Evolutionary conservation across 2,329 filamentous ascomycete species (phyloP).

Genomic region (Cercospora sesami): DNA sequence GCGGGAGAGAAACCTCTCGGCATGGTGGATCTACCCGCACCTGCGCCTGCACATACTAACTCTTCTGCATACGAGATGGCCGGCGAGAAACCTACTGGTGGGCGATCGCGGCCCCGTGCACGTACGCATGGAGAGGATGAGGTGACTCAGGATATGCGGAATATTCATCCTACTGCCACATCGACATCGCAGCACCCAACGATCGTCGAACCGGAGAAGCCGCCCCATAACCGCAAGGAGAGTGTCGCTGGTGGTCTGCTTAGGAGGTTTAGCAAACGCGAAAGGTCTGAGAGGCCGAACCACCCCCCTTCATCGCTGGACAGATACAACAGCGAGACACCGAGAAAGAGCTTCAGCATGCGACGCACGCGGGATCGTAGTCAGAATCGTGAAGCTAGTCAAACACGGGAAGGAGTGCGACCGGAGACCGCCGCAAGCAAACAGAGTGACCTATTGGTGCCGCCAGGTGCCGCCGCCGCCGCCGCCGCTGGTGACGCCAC

Average conservation of each 20-base stretch:
- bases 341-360: slow-evolving; percentile 88
- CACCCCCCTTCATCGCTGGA: slow-evolving; percentile 74
- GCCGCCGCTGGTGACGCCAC: slow-evolving; percentile 52
- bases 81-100: slow-evolving; percentile 82
- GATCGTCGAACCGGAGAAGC: slow-evolving; percentile 43
- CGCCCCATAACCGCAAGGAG: slow-evolving; percentile 69
- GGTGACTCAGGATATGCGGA: slow-evolving; percentile 69
- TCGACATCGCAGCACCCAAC: slow-evolving; percentile 46
- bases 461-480: slow-evolving; percentile 43
- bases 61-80: slow-evolving; percentile 80
- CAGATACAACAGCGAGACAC: slow-evolving; percentile 70
- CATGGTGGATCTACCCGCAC: slow-evolving; percentile 74
- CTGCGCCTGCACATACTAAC: slow-evolving; percentile 88
- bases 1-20: slow-evolving; percentile 59
- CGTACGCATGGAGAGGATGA: slow-evolving; percentile 96
- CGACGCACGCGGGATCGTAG: slow-evolving; percentile 56
- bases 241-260: slow-evolving; percentile 81
- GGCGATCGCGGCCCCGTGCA: slow-evolving; percentile 78
- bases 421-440: slow-evolving; percentile 57
- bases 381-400: slow-evolving; percentile 44
- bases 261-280: slow-evolving; percentile 86
- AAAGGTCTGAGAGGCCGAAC: slow-evolving; percentile 61
- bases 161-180: slow-evolving; percentile 60
- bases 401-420: slow-evolving; percentile 48
- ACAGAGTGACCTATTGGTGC: slow-evolving; percentile 66